A percentile compares a stretch with the other conserved stretches of the same genome.
These are phyloP conservation scores for Modicella reniformis DNA, from an alignment of 371 early-diverging fungal genomes.

Conservation along the genomic window DNA sequence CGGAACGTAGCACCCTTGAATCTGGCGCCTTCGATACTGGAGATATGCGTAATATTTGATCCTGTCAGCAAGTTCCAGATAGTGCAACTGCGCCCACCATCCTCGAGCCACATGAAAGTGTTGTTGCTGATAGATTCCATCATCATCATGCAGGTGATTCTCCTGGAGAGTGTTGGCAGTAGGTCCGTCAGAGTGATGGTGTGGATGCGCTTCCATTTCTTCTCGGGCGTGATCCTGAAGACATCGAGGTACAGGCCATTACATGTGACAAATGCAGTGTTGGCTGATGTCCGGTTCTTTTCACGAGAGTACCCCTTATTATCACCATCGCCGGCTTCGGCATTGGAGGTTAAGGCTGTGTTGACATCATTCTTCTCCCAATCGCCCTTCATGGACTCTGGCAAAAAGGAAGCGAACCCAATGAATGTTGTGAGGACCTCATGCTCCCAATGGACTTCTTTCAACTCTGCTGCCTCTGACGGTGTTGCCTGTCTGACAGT, in stretches of 20 bases:
- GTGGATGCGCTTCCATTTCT: constrained; percentile 41
- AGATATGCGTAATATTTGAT: constrained; percentile 49
- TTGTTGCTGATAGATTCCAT: constrained; percentile 48
- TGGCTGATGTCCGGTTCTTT: neutral
- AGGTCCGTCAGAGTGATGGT: constrained; percentile 42
- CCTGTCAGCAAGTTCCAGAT: constrained; percentile 50
- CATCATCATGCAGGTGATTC: constrained; percentile 55
- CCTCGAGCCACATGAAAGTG: constrained; percentile 55
- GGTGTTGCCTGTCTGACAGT: neutral
- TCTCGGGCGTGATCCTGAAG: constrained; percentile 34
- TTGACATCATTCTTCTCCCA: constrained; percentile 55
- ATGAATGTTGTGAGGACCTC: constrained; percentile 57
- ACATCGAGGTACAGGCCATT: constrained; percentile 46
- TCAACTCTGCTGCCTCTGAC: constrained; percentile 1
- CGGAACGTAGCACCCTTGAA: constrained; percentile 49
- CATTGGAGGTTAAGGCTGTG: constrained; percentile 27
- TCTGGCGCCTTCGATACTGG: constrained; percentile 45
- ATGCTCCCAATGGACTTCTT: constrained; percentile 17
- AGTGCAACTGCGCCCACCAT: constrained; percentile 47
- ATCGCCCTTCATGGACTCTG: constrained; percentile 64
- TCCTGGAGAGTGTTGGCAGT: constrained; percentile 46
- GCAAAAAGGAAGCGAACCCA: constrained; percentile 68
- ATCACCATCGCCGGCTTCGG: constrained; percentile 4
- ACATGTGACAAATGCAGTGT: constrained; percentile 39
- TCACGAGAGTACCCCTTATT: neutral